These are phyloP conservation scores for Orbilia ellipsospora DNA, from an alignment of 2,329 filamentous ascomycete species.

Conservation along the genomic window DNA sequence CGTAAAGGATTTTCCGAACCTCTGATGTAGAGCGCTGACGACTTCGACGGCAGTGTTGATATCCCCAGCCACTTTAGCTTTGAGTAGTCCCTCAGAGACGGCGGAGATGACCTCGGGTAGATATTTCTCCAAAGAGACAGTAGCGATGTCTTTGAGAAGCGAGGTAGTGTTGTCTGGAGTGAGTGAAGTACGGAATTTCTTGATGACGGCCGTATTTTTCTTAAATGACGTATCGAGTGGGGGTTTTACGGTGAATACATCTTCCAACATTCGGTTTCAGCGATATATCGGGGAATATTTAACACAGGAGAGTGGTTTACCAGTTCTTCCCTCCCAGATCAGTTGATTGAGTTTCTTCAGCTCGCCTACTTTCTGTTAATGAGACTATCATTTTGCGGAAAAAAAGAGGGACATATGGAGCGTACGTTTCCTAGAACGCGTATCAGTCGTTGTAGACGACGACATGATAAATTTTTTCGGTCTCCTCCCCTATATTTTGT, in stretches of 20 bases:
- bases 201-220: conserved; percentile 60
- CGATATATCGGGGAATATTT: neutral
- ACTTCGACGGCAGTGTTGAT: conserved; percentile 59
- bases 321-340: conserved; percentile 53
- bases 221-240: conserved; percentile 60
- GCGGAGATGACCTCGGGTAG: conserved; percentile 59
- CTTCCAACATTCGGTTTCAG: conserved; percentile 40
- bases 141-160: conserved; percentile 59
- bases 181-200: conserved; percentile 59
- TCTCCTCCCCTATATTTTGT: conserved; percentile 8
- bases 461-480: conserved; percentile 1
- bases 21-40: conserved; percentile 59
- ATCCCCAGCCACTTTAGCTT: conserved; percentile 57
- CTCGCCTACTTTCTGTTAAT: conserved; percentile 29
- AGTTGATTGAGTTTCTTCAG: conserved; percentile 52
- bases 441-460: conserved; percentile 42
- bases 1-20: conserved; percentile 59
- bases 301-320: conserved; percentile 5
- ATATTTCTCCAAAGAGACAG: conserved; percentile 59
- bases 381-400: conserved; percentile 20
- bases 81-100: conserved; percentile 59
- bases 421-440: conserved; percentile 55
- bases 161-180: conserved; percentile 57
- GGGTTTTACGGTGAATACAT: conserved; percentile 57
- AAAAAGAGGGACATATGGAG: neutral